phyloP scores from a whole-genome alignment of 2,329 filamentous ascomycete genomes.

The Fusarium falciforme region DNA sequence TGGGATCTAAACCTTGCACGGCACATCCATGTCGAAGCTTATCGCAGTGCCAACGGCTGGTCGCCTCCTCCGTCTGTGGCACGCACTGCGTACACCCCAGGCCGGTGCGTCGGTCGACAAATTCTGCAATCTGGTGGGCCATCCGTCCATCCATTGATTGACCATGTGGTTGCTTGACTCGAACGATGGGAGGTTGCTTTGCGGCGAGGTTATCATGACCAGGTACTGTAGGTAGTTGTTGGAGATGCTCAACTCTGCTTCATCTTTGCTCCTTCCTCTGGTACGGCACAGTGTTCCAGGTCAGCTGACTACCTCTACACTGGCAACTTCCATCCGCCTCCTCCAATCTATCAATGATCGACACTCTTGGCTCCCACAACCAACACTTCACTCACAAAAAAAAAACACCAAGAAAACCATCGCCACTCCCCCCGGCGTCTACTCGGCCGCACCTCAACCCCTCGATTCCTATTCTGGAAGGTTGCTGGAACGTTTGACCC shows the following conservation, averaged over 20 bases:
- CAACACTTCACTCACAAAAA: not conserved
- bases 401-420: not conserved
- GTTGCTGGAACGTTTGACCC: conserved; percentile 43
- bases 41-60: not conserved
- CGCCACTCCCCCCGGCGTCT: conserved; percentile 33
- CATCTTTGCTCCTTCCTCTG: not conserved
- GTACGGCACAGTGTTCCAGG: not conserved
- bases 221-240: not conserved
- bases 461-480: conserved; percentile 40
- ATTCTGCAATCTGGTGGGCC: not conserved
- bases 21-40: not conserved
- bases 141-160: not conserved
- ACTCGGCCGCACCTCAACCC: conserved; percentile 29
- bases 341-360: not conserved
- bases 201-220: not conserved
- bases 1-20: not conserved
- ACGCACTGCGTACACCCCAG: not conserved
- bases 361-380: not conserved
- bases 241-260: not conserved
- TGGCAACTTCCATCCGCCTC: not conserved
- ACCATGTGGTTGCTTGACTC: not conserved
- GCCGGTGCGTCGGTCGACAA: not conserved
- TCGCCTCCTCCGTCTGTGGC: not conserved
- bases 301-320: not conserved
- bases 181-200: not conserved